phyloP scores from a whole-genome alignment of 2,329 filamentous ascomycete species.

The Metarhizium sp. region DNA sequence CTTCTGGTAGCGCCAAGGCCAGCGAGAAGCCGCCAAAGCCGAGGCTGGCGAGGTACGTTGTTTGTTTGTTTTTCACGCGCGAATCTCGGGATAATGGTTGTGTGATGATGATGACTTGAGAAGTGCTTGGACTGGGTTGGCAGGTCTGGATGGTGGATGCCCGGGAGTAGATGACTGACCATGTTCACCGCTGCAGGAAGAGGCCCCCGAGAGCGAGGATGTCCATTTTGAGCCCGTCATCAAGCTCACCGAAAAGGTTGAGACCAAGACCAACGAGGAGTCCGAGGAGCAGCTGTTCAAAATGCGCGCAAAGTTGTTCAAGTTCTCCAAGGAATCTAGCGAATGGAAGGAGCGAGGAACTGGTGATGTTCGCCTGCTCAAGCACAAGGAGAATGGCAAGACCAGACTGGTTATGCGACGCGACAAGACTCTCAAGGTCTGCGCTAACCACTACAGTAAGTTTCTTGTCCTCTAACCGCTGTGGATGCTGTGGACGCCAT shows the following conservation, averaged over 20 bases:
- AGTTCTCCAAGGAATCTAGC: conserved; percentile 81
- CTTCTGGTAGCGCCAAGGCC: conserved; percentile 82
- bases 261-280: conserved; percentile 97
- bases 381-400: conserved; percentile 99
- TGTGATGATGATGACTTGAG: neutral
- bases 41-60: conserved; percentile 46
- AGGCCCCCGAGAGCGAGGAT: conserved; percentile 78
- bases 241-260: conserved; percentile 91
- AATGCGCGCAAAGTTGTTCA: conserved; percentile 99
- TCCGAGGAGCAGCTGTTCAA: conserved; percentile 96
- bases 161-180: conserved; percentile 1
- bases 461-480: conserved; percentile 9
- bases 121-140: neutral
- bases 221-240: conserved; percentile 97
- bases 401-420: conserved; percentile 95
- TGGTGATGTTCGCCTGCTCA: conserved; percentile 89
- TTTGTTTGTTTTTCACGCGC: neutral
- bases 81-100: neutral
- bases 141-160: neutral
- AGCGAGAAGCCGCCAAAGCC: conserved; percentile 52
- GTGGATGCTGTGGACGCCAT: neutral
- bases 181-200: conserved; percentile 41
- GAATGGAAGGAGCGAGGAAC: conserved; percentile 99
- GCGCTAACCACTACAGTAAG: conserved; percentile 99
- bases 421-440: conserved; percentile 99